Conservation (phyloP, 306 rosid species). For the Quercus agrifolia region DNA sequence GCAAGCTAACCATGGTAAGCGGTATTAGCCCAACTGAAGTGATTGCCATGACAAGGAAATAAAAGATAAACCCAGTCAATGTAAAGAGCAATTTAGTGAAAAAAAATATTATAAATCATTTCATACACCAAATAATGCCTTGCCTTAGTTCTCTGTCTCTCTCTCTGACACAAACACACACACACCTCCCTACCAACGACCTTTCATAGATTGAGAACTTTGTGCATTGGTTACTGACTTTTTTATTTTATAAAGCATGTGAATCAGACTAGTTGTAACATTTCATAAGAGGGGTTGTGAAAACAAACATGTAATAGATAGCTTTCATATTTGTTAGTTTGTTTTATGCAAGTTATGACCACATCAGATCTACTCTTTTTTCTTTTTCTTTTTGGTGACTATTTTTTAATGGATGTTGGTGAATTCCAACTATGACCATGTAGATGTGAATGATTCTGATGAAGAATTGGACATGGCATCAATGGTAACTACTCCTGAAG, state of each 20-base stretch:
- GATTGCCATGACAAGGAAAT: conserved; percentile 73
- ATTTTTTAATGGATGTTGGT: conserved; percentile 29
- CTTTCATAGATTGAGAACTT: too few species aligned
- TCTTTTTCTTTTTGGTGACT: too few species aligned
- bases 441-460: conserved; percentile 76
- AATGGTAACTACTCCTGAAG: conserved; percentile 55
- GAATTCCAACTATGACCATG: conserved; percentile 56
- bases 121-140: not conserved
- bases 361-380: too few species aligned
- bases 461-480: conserved; percentile 80
- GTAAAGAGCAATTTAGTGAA: too few species aligned
- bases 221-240: too few species aligned
- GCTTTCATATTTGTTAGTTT: not conserved
- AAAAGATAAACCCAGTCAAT: conserved; percentile 71
- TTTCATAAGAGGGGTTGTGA: not conserved
- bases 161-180: too few species aligned
- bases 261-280: not conserved
- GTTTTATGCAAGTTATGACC: too few species aligned
- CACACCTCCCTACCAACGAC: too few species aligned
- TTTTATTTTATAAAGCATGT: too few species aligned
- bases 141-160: too few species aligned
- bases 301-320: conserved; percentile 58
- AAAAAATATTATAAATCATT: not conserved
- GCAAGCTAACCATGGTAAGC: too few species aligned
- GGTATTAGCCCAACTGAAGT: conserved; percentile 63